A percentile compares a stretch with the other conserved stretches of the same genome.
Evolutionary conservation across 139 green algal genomes (phyloP).

Genomic region (Zygnema circumcarinatum): DNA sequence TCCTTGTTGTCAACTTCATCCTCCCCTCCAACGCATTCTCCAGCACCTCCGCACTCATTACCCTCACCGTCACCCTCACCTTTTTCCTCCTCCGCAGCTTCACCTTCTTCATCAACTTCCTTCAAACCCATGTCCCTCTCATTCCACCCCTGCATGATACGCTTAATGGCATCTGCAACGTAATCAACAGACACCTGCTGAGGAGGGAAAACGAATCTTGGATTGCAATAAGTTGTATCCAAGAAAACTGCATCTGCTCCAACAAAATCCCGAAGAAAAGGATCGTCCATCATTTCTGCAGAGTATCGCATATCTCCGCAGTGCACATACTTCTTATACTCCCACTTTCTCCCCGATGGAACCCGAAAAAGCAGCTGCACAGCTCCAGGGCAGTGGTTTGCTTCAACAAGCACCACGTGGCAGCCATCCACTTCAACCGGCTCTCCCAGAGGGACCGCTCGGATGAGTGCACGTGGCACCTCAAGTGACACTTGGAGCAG

Average conservation of each 20-base stretch:
- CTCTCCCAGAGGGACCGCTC: slow-evolving; percentile 7
- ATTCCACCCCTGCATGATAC: slow-evolving; percentile 36
- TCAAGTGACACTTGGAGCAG: slow-evolving; percentile 49
- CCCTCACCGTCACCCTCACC: neutral
- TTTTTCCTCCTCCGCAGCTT: neutral
- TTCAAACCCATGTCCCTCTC: neutral
- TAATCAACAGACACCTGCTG: slow-evolving; percentile 58
- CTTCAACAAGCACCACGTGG: slow-evolving; percentile 60
- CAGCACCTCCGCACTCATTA: neutral
- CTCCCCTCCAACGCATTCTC: neutral
- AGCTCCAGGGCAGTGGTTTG: slow-evolving; percentile 63
- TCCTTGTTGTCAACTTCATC: neutral
- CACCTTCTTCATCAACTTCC: neutral
- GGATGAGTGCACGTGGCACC: slow-evolving; percentile 35
- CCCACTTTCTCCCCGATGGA: slow-evolving; percentile 23
- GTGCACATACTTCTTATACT: slow-evolving; percentile 53
- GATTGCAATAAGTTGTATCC: slow-evolving; percentile 64
- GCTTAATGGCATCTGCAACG: slow-evolving; percentile 20
- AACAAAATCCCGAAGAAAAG: slow-evolving; percentile 23
- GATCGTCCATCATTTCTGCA: slow-evolving; percentile 9
- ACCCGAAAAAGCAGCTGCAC: slow-evolving; percentile 59
- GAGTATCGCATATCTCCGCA: slow-evolving; percentile 49
- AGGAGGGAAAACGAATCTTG: slow-evolving; percentile 49
- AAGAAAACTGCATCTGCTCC: slow-evolving; percentile 56
- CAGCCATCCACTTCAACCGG: slow-evolving; percentile 46